Evolutionary conservation across 2,329 filamentous ascomycete species (phyloP).

Genomic region (Orbilia blumenaviensis): DNA sequence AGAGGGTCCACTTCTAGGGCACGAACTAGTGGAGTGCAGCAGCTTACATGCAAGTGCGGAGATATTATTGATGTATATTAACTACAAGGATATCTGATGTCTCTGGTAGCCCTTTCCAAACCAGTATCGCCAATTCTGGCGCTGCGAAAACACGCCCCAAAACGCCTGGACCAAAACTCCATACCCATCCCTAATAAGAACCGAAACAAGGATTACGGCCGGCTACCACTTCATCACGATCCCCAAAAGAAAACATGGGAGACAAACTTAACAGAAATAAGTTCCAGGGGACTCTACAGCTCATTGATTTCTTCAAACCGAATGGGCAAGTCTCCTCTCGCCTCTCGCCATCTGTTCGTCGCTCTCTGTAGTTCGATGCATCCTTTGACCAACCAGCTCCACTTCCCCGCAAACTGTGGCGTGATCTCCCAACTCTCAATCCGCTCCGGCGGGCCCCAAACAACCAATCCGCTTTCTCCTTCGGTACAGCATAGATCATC

Average conservation of each 20-base stretch:
- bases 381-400: conserved; percentile 66
- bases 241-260: background rate
- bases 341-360: conserved; percentile 48
- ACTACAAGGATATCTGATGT: conserved; percentile 40
- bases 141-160: background rate
- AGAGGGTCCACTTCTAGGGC: background rate
- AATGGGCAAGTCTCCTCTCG: conserved; percentile 48
- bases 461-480: conserved; percentile 25
- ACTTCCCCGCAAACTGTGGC: conserved; percentile 66
- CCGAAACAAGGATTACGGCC: background rate
- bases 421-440: conserved; percentile 52
- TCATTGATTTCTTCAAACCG: conserved; percentile 48
- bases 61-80: conserved; percentile 51
- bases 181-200: background rate
- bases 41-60: conserved; percentile 27
- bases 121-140: background rate
- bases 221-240: too few relatives aligned
- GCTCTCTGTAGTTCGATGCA: conserved; percentile 39
- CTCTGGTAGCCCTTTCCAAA: background rate
- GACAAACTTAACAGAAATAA: too few relatives aligned
- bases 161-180: conserved; percentile 2
- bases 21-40: background rate
- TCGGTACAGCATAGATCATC: conserved; percentile 53
- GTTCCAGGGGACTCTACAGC: too few relatives aligned
- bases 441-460: conserved; percentile 47